Evolutionary conservation across 192 early-diverging fungal species (phyloP).

Genomic region (Linnemannia schmuckeri): DNA sequence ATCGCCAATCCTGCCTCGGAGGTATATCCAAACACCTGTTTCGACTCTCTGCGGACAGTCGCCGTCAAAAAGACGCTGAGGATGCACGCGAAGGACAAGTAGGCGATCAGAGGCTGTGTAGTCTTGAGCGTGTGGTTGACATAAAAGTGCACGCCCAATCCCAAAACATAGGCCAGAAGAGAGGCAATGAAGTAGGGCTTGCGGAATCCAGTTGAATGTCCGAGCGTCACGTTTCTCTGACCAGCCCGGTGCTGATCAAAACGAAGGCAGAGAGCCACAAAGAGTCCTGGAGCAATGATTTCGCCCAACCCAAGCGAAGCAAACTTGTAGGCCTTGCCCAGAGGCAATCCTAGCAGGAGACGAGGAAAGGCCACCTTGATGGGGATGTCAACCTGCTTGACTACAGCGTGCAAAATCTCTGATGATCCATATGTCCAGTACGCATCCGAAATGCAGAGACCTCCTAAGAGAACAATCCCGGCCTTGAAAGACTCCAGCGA

Average conservation of each 20-base stretch:
- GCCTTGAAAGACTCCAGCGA: constrained; percentile 95
- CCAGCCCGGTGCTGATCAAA: constrained; percentile 88
- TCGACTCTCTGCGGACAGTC: constrained; percentile 71
- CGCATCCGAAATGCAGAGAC: constrained; percentile 92
- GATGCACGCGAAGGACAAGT: constrained; percentile 94
- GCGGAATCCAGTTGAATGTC: constrained; percentile 71
- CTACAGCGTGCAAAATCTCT: constrained; percentile 93
- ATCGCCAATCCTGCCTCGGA: constrained; percentile 63
- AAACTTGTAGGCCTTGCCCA: constrained; percentile 67
- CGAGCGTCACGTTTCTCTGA: constrained; percentile 61
- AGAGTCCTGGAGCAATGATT: constrained; percentile 95
- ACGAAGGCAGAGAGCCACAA: constrained; percentile 88
- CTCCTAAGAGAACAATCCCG: constrained; percentile 87
- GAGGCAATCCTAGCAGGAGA: constrained; percentile 65
- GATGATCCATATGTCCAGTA: constrained; percentile 97
- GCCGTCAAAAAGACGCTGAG: constrained; percentile 82
- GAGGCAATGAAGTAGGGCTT: constrained; percentile 90
- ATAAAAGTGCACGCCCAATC: constrained; percentile 84
- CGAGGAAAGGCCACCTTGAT: constrained; percentile 93
- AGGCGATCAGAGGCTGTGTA: constrained; percentile 92
- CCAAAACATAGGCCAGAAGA: constrained; percentile 81
- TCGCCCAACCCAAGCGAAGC: constrained; percentile 95
- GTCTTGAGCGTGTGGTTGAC: constrained; percentile 91
- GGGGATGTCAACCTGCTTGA: constrained; percentile 92
- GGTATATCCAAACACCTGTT: constrained; percentile 69